Conservation (phyloP, 2,329 filamentous ascomycete species). For the Exophiala dermatitidis region DNA sequence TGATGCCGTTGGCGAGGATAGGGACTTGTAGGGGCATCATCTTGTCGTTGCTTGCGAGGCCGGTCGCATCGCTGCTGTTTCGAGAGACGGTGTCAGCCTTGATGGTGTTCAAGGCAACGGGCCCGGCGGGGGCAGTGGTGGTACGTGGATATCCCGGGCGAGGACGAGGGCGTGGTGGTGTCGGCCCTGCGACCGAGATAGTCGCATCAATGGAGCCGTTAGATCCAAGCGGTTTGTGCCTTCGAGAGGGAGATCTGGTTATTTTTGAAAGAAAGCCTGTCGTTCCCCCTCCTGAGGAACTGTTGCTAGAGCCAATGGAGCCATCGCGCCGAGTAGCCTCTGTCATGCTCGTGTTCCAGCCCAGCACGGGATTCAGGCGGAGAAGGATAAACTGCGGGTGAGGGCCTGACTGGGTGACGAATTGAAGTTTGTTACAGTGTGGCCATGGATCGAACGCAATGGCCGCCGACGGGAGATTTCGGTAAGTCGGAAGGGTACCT, state of each 20-base stretch:
- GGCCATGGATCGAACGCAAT: slow-evolving; percentile 11
- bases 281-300: slow-evolving; percentile 15
- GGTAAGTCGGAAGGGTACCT: slow-evolving; percentile 7
- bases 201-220: slow-evolving; percentile 21
- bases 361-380: neutral
- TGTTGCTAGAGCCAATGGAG: slow-evolving; percentile 11
- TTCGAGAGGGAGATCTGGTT: slow-evolving; percentile 23
- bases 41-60: slow-evolving; percentile 6
- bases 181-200: slow-evolving; percentile 8
- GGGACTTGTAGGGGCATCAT: slow-evolving; percentile 13
- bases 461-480: neutral
- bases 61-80: slow-evolving; percentile 19
- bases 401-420: neutral
- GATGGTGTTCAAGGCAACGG: slow-evolving; percentile 11
- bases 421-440: slow-evolving; percentile 9
- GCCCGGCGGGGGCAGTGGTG: slow-evolving; percentile 17
- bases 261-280: slow-evolving; percentile 25
- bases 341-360: slow-evolving; percentile 13
- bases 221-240: slow-evolving; percentile 23
- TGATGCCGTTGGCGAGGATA: slow-evolving; percentile 4
- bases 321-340: slow-evolving; percentile 18
- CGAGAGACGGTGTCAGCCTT: slow-evolving; percentile 13
- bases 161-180: slow-evolving; percentile 16
- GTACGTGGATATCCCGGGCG: slow-evolving; percentile 16
- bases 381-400: slow-evolving; percentile 7